Base-by-base conservation (phyloP, 192 early-diverging fungal genomes). In the Geranomyces variabilis region DNA sequence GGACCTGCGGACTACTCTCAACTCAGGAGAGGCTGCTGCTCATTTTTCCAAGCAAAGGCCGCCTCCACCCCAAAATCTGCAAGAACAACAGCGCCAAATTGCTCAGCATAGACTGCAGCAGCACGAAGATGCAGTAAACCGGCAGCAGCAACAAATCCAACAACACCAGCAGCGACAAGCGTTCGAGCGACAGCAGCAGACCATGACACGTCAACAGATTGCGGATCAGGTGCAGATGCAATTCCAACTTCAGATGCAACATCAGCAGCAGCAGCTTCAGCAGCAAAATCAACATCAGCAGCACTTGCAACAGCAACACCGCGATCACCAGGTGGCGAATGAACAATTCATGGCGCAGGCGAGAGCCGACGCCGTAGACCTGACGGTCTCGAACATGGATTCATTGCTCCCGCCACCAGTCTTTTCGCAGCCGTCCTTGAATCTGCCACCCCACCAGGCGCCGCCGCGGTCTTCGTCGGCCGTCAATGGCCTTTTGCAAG, bases 131-230 rank as follows among this genome's bases (percentile, higher is more conserved):
- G 59, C 22, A 3, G 17, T 31, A 33, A 21, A 14, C 4, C 43
- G 15, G 33, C 66, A 68, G 31, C 49, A 68, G 53, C 66, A 68
- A 56, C 1, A 73, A 6, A 49, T 36, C 3, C 66, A 68, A 28
- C 58, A 60, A 19, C 58, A 60, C 9, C 22, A 31, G 58, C 58
- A 57, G 24, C 56, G 24, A 24, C 19, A 28, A 19, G 21, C 17
- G 29, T 34, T 33, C 19, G 21, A 60, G 19, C 2, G 29, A 29
- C 58, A 60, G 8, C 24, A 33, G 29, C 58, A 60, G 5, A 8
- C 7, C 15, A 8, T 19, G 24, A 26, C 58, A 8, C 24, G 58
- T 10, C 58, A 60, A 17, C 29, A 60, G 29, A 60, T 60, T 19
- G 21, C 17, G 4, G 29, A 60, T 10, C 58, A 60, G 19, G 58